Evolutionary conservation across 1,284 basidiomycete genomes (phyloP).

Genomic region (Coniferiporia weirii): DNA sequence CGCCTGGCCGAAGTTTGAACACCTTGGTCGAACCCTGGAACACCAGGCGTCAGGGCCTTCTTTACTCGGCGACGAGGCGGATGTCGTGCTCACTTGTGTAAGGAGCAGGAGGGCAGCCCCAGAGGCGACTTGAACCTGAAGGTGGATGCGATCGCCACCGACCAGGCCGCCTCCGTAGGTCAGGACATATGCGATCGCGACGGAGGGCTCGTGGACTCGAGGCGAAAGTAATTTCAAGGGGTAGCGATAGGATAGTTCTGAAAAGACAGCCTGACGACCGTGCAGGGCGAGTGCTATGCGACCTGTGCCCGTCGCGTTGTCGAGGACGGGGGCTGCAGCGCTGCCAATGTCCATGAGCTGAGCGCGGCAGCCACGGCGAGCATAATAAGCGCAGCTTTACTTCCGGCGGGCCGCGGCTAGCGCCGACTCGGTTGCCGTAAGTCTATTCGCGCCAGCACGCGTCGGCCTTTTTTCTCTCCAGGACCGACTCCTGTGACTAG

Average conservation of each 20-base stretch:
- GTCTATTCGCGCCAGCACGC: neutral
- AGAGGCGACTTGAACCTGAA: conserved; percentile 59
- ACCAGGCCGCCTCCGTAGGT: conserved; percentile 94
- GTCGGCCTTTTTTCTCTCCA: neutral
- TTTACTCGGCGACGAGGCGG: conserved; percentile 19
- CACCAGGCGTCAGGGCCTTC: conserved; percentile 1
- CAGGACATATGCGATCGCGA: conserved; percentile 77
- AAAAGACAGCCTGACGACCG: conserved; percentile 58
- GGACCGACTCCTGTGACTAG: neutral
- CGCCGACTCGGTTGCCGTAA: too few species aligned
- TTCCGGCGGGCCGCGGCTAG: too few species aligned
- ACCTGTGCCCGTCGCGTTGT: conserved; percentile 46
- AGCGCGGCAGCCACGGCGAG: neutral
- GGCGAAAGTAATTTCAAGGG: conserved; percentile 90
- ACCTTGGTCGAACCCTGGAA: conserved; percentile 88
- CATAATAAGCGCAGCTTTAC: too few species aligned
- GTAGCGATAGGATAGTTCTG: conserved; percentile 77
- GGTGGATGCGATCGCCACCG: conserved; percentile 72
- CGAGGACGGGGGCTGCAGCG: conserved; percentile 12
- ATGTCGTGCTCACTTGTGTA: conserved; percentile 64
- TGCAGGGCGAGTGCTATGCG: conserved; percentile 48
- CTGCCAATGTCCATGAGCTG: conserved; percentile 5
- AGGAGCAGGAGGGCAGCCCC: conserved; percentile 60
- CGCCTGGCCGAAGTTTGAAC: conserved; percentile 68
- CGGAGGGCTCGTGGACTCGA: conserved; percentile 37